Evolutionary conservation across 1,139 yeast species (phyloP).

Genomic region (Tardiomyces depauwii): DNA sequence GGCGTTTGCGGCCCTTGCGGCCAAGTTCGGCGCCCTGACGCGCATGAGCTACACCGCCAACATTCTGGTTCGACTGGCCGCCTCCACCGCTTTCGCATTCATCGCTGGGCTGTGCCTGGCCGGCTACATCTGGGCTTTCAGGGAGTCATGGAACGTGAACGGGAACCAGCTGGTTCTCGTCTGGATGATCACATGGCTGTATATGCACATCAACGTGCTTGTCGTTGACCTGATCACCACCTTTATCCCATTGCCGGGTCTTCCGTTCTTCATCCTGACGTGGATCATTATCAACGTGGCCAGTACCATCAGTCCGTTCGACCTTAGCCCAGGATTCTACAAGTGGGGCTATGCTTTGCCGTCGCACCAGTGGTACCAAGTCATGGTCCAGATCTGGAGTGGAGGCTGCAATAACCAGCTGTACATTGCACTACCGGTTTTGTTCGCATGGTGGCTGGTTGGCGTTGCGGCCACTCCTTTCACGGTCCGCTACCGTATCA

Average conservation of each 20-base stretch:
- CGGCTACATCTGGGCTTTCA: conserved; percentile 12
- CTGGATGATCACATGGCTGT: conserved; percentile 8
- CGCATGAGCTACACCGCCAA: too few species aligned
- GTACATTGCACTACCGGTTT: conserved; percentile 8
- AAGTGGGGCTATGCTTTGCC: conserved; percentile 9
- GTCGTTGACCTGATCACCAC: conserved; percentile 4
- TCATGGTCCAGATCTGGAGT: conserved; percentile 42
- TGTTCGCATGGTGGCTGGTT: conserved; percentile 9
- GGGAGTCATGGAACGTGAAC: conserved; percentile 10
- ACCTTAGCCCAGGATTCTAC: conserved; percentile 8
- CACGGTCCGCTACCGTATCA: too few species aligned
- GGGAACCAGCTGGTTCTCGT: conserved; percentile 11
- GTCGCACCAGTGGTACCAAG: conserved; percentile 42
- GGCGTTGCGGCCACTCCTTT: not conserved
- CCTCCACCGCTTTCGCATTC: conserved; percentile 1
- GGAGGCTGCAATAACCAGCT: conserved; percentile 43
- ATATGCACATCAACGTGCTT: conserved; percentile 3
- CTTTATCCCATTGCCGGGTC: conserved; percentile 5
- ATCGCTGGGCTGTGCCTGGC: conserved; percentile 5
- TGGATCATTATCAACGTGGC: conserved; percentile 9
- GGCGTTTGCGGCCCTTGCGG: conserved; percentile 7
- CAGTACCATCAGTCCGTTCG: conserved; percentile 6
- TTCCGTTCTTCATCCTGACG: conserved; percentile 8
- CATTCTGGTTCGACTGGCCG: not conserved
- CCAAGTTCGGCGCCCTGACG: conserved; percentile 7